Conservation (phyloP, 805 yeast species). For the Candida mattraensis region DNA sequence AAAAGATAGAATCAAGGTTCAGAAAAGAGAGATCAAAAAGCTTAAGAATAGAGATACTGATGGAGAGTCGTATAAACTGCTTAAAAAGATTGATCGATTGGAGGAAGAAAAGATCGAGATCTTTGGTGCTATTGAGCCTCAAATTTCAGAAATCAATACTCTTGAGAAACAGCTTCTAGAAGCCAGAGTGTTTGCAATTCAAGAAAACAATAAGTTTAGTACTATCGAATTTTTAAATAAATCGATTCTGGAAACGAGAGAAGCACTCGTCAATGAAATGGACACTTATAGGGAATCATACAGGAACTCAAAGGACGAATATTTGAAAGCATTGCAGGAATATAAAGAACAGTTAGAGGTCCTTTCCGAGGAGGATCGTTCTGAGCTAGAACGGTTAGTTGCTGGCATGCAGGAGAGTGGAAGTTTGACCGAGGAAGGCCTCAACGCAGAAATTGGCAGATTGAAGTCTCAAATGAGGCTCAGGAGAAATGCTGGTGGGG, state of each 20-base stretch:
- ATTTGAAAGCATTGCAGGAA: slow-evolving; percentile 22
- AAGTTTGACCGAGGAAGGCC: slow-evolving; percentile 36
- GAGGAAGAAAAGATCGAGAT: slow-evolving; percentile 16
- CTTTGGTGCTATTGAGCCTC: slow-evolving; percentile 10
- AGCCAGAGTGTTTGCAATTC: slow-evolving; percentile 29
- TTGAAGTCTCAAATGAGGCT: slow-evolving; percentile 42
- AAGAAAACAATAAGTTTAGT: slow-evolving; percentile 37
- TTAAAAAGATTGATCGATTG: slow-evolving; percentile 14
- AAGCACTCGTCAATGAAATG: slow-evolving; percentile 22
- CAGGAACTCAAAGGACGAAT: slow-evolving; percentile 23
- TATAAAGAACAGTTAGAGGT: slow-evolving; percentile 37
- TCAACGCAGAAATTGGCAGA: slow-evolving; percentile 39
- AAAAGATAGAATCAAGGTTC: slow-evolving; percentile 17
- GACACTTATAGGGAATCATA: slow-evolving; percentile 14
- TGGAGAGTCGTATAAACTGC: slow-evolving; percentile 15
- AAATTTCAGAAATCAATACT: slow-evolving; percentile 24
- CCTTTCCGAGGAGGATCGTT: slow-evolving; percentile 40
- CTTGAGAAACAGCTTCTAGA: slow-evolving; percentile 28
- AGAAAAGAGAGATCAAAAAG: slow-evolving; percentile 17
- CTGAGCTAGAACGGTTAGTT: slow-evolving; percentile 40
- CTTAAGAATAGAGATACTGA: slow-evolving; percentile 14
- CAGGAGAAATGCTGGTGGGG: slow-evolving; percentile 28
- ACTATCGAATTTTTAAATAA: slow-evolving; percentile 27
- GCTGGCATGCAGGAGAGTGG: slow-evolving; percentile 34
- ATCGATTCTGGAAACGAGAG: slow-evolving; percentile 31